phyloP scores from a whole-genome alignment of 2,329 filamentous ascomycete species.

The Aspergillus udagawae region DNA sequence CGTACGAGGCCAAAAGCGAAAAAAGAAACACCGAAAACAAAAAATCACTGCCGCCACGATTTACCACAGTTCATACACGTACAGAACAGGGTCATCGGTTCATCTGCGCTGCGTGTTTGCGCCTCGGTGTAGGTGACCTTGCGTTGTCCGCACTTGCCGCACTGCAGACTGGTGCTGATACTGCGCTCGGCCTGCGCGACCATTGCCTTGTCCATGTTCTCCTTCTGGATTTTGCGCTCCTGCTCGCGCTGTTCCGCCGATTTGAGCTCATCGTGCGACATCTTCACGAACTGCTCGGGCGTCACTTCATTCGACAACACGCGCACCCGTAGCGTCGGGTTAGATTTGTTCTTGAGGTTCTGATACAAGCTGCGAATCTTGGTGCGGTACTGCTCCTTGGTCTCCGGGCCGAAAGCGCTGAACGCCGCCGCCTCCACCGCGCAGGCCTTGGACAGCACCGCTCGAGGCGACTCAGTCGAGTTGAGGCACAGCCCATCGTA shows the following conservation, averaged over 20 bases:
- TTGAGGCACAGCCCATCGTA: slow-evolving; percentile 87
- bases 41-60: slow-evolving; percentile 41
- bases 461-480: slow-evolving; percentile 55
- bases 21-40: slow-evolving; percentile 8
- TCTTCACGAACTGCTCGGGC: slow-evolving; percentile 71
- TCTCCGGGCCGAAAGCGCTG: slow-evolving; percentile 65
- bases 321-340: slow-evolving; percentile 68
- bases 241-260: slow-evolving; percentile 73
- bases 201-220: slow-evolving; percentile 98
- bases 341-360: slow-evolving; percentile 91
- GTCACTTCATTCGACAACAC: slow-evolving; percentile 72
- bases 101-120: slow-evolving; percentile 91
- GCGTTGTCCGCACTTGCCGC: slow-evolving; percentile 86
- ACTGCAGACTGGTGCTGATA: slow-evolving; percentile 82
- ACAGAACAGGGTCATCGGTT: slow-evolving; percentile 61
- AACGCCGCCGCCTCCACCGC: slow-evolving; percentile 76
- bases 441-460: slow-evolving; percentile 63
- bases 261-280: slow-evolving; percentile 89
- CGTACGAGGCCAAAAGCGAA: neutral
- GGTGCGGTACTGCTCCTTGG: slow-evolving; percentile 67
- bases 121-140: slow-evolving; percentile 95
- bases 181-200: slow-evolving; percentile 88
- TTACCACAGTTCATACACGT: slow-evolving; percentile 47
- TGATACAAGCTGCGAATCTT: slow-evolving; percentile 92
- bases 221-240: slow-evolving; percentile 72